A percentile compares a stretch with the other conserved stretches of the same genome.
Conservation (phyloP, 1,139 yeast genomes). For the Candida gigantensis region DNA sequence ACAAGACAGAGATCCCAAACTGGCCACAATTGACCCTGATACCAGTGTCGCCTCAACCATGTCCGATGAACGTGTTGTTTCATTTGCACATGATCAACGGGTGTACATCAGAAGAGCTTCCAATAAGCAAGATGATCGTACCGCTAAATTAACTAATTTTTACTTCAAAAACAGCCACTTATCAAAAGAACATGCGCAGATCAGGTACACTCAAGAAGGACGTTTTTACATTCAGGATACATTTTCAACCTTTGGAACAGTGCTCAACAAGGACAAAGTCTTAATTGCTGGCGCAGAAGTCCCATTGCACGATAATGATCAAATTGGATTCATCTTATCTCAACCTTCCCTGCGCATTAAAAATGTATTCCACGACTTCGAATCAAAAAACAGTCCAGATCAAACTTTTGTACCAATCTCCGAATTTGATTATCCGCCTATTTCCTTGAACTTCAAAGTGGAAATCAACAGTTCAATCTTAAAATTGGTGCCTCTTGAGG, state of each 20-base stretch:
- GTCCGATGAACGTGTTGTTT: slow-evolving; percentile 20
- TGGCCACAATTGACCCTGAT: too few relatives aligned
- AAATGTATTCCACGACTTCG: slow-evolving; percentile 15
- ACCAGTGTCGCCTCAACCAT: too few relatives aligned
- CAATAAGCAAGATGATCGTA: slow-evolving; percentile 23
- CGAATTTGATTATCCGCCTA: slow-evolving; percentile 25
- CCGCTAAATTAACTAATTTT: slow-evolving; percentile 28
- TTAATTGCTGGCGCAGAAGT: slow-evolving; percentile 23
- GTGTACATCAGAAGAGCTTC: slow-evolving; percentile 31
- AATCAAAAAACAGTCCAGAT: slow-evolving; percentile 2
- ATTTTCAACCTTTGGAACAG: slow-evolving; percentile 44
- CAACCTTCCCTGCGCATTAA: slow-evolving; percentile 28
- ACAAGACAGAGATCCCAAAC: too few relatives aligned
- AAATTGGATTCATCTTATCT: slow-evolving; percentile 34
- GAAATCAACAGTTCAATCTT: slow-evolving; percentile 10
- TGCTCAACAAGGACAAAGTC: slow-evolving; percentile 25
- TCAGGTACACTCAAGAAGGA: slow-evolving; percentile 14
- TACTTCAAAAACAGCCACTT: slow-evolving; percentile 34
- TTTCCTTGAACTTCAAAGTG: slow-evolving; percentile 27
- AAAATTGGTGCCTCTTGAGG: slow-evolving; percentile 12
- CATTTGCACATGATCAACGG: slow-evolving; percentile 18
- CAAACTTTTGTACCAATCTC: slow-evolving; percentile 20
- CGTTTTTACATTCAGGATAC: slow-evolving; percentile 29
- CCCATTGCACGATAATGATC: slow-evolving; percentile 24
- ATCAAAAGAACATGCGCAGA: slow-evolving; percentile 29